These are phyloP conservation scores for Bipolaris gigantea DNA, from an alignment of 2,329 filamentous ascomycete genomes.

Conservation along the genomic window DNA sequence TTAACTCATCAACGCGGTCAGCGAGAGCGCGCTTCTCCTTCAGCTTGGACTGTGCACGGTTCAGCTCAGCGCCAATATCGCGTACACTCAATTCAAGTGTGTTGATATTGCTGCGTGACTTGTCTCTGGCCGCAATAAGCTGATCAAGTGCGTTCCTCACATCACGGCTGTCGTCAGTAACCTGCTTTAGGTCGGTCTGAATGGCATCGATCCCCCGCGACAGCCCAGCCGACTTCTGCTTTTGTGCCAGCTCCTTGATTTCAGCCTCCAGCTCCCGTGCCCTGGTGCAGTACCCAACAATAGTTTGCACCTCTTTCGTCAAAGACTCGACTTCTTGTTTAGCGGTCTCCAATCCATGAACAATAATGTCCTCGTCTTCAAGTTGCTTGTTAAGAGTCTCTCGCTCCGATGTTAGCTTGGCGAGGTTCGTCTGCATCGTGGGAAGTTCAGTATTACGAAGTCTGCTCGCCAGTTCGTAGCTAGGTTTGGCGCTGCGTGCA, in stretches of 20 bases:
- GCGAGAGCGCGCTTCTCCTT: slow-evolving; percentile 77
- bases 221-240: slow-evolving; percentile 68
- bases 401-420: slow-evolving; percentile 50
- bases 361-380: slow-evolving; percentile 67
- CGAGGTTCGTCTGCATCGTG: slow-evolving; percentile 64
- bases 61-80: slow-evolving; percentile 73
- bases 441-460: slow-evolving; percentile 71
- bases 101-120: slow-evolving; percentile 67
- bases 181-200: slow-evolving; percentile 70
- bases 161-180: slow-evolving; percentile 67
- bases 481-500: slow-evolving; percentile 58
- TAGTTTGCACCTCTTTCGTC: slow-evolving; percentile 73
- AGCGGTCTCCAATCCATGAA: slow-evolving; percentile 64
- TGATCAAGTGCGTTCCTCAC: slow-evolving; percentile 67
- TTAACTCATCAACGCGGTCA: slow-evolving; percentile 72
- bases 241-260: slow-evolving; percentile 72
- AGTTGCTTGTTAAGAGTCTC: slow-evolving; percentile 46
- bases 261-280: slow-evolving; percentile 71
- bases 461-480: slow-evolving; percentile 74
- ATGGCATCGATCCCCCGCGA: slow-evolving; percentile 80
- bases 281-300: slow-evolving; percentile 72
- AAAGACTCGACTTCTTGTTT: slow-evolving; percentile 76
- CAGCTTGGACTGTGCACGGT: slow-evolving; percentile 69
- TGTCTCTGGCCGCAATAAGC: slow-evolving; percentile 70
- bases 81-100: slow-evolving; percentile 75